Conservation (phyloP, 2,329 filamentous ascomycete species). For the Drechslerella stenobrocha region DNA sequence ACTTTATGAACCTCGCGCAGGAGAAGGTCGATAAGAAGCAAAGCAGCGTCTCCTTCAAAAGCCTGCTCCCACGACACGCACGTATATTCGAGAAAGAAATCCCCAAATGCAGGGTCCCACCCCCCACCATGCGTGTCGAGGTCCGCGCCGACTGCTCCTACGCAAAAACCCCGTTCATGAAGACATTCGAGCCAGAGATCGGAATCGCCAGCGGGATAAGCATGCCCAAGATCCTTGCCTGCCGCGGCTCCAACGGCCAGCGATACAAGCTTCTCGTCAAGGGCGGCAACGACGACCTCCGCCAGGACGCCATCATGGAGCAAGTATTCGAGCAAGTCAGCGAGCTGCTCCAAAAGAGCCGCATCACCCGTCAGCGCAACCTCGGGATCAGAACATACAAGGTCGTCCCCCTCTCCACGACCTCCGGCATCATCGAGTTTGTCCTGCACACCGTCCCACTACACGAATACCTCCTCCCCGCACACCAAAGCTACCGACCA, state of each 20-base stretch:
- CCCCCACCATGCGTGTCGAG: constrained; percentile 83
- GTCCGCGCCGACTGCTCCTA: constrained; percentile 76
- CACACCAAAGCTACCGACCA: constrained; percentile 83
- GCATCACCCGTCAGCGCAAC: constrained; percentile 81
- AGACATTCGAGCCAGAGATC: constrained; percentile 73
- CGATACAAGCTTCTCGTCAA: constrained; percentile 91
- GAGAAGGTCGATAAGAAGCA: constrained; percentile 63
- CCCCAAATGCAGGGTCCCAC: constrained; percentile 71
- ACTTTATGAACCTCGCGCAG: constrained; percentile 43
- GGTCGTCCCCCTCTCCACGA: constrained; percentile 82
- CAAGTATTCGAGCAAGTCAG: constrained; percentile 98
- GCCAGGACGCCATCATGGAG: constrained; percentile 98
- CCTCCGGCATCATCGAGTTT: constrained; percentile 93
- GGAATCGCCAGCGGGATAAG: constrained; percentile 87
- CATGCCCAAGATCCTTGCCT: constrained; percentile 88
- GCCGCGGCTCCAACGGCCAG: constrained; percentile 73
- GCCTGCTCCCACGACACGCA: constrained; percentile 35
- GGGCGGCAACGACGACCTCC: constrained; percentile 90
- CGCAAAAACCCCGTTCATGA: constrained; percentile 71
- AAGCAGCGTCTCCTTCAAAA: constrained; percentile 63
- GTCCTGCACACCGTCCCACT: constrained; percentile 90
- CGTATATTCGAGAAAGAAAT: constrained; percentile 55
- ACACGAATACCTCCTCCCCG: constrained; percentile 87
- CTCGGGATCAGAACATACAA: constrained; percentile 95
- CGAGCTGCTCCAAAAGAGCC: constrained; percentile 80